Evolutionary conservation across 208 protist species (phyloP).

Genomic region (Angomonas ambiguus): DNA sequence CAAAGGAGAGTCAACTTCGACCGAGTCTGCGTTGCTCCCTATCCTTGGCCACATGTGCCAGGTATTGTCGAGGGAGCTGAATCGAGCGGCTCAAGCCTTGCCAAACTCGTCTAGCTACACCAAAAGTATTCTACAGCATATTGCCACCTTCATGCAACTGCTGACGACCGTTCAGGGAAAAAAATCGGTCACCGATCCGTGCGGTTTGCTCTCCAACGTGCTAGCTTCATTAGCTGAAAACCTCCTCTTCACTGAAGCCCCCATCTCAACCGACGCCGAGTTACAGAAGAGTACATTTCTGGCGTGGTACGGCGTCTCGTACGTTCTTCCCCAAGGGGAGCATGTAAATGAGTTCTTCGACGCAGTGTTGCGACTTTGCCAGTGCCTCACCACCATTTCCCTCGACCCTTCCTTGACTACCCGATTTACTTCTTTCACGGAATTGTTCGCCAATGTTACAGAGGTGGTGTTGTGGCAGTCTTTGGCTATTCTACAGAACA

Average conservation of each 20-base stretch:
- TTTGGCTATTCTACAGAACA: slow-evolving; percentile 65
- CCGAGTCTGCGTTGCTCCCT: not conserved
- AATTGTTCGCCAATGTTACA: slow-evolving; percentile 2
- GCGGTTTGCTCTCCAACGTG: not conserved
- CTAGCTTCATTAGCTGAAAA: not conserved
- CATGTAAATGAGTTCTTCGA: not conserved
- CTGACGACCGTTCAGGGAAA: not conserved
- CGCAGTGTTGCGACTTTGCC: slow-evolving; percentile 1
- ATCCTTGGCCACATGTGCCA: not conserved
- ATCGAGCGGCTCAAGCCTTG: not conserved
- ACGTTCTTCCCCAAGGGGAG: not conserved
- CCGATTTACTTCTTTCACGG: not conserved
- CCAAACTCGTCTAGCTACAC: not conserved
- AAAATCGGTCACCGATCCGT: not conserved
- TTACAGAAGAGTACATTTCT: not conserved
- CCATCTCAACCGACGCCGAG: slow-evolving; percentile 6
- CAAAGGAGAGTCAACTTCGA: not conserved
- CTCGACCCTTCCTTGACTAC: not conserved
- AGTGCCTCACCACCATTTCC: not conserved
- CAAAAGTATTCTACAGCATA: not conserved
- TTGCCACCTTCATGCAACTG: not conserved
- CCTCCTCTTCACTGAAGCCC: not conserved
- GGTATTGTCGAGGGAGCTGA: not conserved
- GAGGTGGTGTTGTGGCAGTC: slow-evolving; percentile 61
- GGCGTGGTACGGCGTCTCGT: slow-evolving; percentile 3